Evolutionary conservation across 331 rosid genomes (phyloP).

Genomic region (Malus hybrid): DNA sequence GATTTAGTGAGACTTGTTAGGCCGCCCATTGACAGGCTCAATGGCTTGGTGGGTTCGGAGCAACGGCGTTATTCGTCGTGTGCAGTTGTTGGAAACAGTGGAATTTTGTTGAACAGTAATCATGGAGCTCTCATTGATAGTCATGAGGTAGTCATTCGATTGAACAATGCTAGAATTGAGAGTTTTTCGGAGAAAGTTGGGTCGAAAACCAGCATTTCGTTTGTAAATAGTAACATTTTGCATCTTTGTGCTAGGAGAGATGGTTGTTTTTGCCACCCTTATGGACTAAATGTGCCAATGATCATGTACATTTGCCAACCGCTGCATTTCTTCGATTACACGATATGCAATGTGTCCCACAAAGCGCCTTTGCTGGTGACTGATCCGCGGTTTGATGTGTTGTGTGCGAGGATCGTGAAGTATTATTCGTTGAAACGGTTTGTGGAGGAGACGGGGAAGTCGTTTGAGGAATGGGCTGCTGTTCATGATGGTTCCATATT

Average conservation of each 20-base stretch:
- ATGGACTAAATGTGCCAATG: slow-evolving; percentile 62
- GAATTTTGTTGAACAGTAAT: slow-evolving; percentile 64
- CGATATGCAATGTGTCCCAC: slow-evolving; percentile 63
- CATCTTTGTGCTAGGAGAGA: slow-evolving; percentile 84
- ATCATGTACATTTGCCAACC: slow-evolving; percentile 93
- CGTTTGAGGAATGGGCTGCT: slow-evolving; percentile 60
- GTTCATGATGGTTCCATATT: slow-evolving; percentile 70
- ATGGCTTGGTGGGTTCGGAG: slow-evolving; percentile 12
- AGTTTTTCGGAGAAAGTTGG: slow-evolving; percentile 62
- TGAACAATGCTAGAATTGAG: slow-evolving; percentile 74
- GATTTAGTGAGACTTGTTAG: slow-evolving; percentile 49
- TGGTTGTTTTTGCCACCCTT: slow-evolving; percentile 90
- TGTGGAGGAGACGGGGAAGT: slow-evolving; percentile 60
- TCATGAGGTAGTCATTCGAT: slow-evolving; percentile 68
- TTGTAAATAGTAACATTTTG: slow-evolving; percentile 81
- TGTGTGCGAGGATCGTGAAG: slow-evolving; percentile 77
- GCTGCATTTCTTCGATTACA: slow-evolving; percentile 78
- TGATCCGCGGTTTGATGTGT: slow-evolving; percentile 73
- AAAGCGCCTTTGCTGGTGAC: slow-evolving; percentile 69
- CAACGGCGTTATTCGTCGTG: slow-evolving; percentile 45
- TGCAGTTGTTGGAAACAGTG: slow-evolving; percentile 95
- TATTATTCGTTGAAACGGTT: slow-evolving; percentile 80
- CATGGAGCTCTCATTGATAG: slow-evolving; percentile 60
- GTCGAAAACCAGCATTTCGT: slow-evolving; percentile 69
- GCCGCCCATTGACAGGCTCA: slow-evolving; percentile 39